These are phyloP conservation scores for Cystofilobasidium ferigula DNA, from an alignment of 768 basidiomycete species.

Conservation along the genomic window DNA sequence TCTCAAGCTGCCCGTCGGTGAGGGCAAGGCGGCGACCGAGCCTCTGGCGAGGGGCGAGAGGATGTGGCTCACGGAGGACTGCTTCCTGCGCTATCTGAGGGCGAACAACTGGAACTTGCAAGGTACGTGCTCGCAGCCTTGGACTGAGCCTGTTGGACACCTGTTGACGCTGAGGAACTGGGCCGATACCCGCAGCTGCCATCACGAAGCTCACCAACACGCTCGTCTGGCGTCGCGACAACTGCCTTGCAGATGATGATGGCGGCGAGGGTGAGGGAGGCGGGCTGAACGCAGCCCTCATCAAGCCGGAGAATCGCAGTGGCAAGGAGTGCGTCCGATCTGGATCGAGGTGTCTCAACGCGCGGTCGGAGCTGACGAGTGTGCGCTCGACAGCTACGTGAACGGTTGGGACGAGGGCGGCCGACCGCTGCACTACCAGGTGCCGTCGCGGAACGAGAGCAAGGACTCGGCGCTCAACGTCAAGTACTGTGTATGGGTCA, in stretches of 20 bases:
- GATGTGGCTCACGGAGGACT: conserved; percentile 26
- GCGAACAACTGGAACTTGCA: conserved; percentile 19
- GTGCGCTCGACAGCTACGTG: background rate
- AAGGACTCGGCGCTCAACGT: conserved; percentile 18
- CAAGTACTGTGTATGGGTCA: conserved; percentile 21
- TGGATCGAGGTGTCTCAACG: background rate
- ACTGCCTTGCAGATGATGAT: conserved; percentile 19
- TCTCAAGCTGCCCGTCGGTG: background rate
- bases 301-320: conserved; percentile 11
- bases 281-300: conserved; percentile 4
- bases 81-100: conserved; percentile 20
- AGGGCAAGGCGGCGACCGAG: background rate
- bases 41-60: background rate
- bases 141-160: background rate
- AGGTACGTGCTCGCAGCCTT: background rate
- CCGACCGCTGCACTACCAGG: conserved; percentile 24
- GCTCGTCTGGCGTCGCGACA: conserved; percentile 23
- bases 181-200: background rate
- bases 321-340: conserved; percentile 21
- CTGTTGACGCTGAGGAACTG: background rate
- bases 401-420: conserved; percentile 25
- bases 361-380: background rate
- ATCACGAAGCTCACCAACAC: conserved; percentile 18
- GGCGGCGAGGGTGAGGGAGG: conserved; percentile 5
- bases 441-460: conserved; percentile 16